Base-by-base conservation (phyloP, 345 rosid genomes). In the Barbarea vulgaris region DNA sequence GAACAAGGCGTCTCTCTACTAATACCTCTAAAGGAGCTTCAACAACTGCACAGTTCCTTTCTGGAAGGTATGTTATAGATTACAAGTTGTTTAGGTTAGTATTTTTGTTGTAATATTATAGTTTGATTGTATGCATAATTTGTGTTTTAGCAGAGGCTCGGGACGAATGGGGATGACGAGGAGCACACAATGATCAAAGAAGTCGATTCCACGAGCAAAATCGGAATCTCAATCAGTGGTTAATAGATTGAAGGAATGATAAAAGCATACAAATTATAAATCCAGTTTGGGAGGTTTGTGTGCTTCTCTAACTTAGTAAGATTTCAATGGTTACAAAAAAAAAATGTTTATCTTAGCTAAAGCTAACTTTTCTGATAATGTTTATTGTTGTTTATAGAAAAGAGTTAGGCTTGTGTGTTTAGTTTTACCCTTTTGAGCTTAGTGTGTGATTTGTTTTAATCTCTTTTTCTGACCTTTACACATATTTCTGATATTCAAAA, bases 31-130 rank as follows among this genome's bases (percentile, higher is more conserved):
- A 86, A 83, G 82, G 86, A 65, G 80, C 96, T 69, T 83, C 88
- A 14, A 79, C 85, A 82, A 82, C 86, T 73, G 81, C 88, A 77
- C 97, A 90, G 81, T 76, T 95, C 65, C 93, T 90, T 61, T 83
- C 91, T 67, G 89, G 89, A 85, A 92, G 99, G 97, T 92, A 81
- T 39, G 6, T 18, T 21, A 28, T n/a, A n/a, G 44, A 41, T 8
- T 52, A 1, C n/a, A 65, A 47, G 52, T 36, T 48, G 27, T 13
- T 54, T 60, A 34, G 15, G 10, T 10, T 12, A 33, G 25, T 54
- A 15, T 41, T 54, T 9, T 44, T 25, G n/a, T n/a, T n/a, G n/a
- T n/a, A n/a, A n/a, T n/a, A n/a, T n/a, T n/a, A n/a, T n/a, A n/a
- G n/a, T n/a, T n/a, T n/a, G n/a, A n/a, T n/a, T n/a, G n/a, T n/a